Evolutionary conservation across 2,329 filamentous ascomycete genomes (phyloP), one percentile per base, ranked within the genome.

Genomic region (Fusarium staphyleae): DNA sequence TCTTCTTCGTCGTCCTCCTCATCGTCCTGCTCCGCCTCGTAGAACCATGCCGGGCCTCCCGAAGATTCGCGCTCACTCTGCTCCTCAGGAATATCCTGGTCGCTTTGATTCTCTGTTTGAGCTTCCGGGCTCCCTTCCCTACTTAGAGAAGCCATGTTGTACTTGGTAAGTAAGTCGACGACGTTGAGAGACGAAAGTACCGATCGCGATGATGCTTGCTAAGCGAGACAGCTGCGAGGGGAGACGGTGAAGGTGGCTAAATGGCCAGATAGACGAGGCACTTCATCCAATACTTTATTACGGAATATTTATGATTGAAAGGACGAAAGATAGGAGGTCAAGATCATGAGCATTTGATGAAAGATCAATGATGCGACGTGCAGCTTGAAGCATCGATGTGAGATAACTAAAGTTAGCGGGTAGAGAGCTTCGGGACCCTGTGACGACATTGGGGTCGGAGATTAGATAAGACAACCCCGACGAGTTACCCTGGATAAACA

Each of bases 1-100:
- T 65, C 53, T 15, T 72, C 53, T 15, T 72, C 71, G n/a, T 69
- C 69, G 15, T 73, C 73, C 12, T 72, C 71, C 10, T 71, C 66
- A 5, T 72, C 70, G 5, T 73, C 67, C 30, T 72, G 67, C 22
- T 63, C 64, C 6, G 36, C 29, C 32, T 59, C 58, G 28, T 55
- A 56, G 49, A 52, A 33, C 49, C 47, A 62, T 46, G 40, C 35
- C 35, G 48, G 55, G 13, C 49, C 55, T 35, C 32, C 36, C 40
- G 57, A 60, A 22, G 51, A 45, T 40, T 60, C 61, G 19, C 9
- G 45, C 16, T 51, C 52, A 6, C 35, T 63, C 24, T 50, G 39
- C 16, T 44, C 43, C 7, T 53, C 52, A 12, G 22, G 57, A 11
- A 37, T 32, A n/a, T 53, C 47, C 12, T 48, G 42, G 19, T 58